These are phyloP conservation scores for Pyracantha coccinea DNA, from an alignment of 331 rosid genomes.

Conservation along the genomic window DNA sequence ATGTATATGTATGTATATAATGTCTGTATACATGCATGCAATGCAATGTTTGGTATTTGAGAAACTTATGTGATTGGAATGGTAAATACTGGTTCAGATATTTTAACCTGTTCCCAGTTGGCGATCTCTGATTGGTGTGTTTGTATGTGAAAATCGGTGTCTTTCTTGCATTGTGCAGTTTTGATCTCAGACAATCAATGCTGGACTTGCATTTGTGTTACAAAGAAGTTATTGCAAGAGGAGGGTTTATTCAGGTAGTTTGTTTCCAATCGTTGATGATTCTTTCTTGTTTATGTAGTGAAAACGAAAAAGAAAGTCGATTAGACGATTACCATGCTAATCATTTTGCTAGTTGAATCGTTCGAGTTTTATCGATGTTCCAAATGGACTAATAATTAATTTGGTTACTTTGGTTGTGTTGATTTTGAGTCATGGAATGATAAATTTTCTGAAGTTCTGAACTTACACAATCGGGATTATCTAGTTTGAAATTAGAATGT, in stretches of 20 bases:
- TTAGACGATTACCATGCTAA: no score
- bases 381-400: no score
- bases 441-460: not conserved
- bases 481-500: not conserved
- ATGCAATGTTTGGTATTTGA: slow-evolving; percentile 10
- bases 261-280: not conserved
- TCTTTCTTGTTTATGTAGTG: not conserved
- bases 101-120: not conserved
- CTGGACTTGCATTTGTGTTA: slow-evolving; percentile 22
- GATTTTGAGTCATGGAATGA: not conserved
- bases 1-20: no score
- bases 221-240: slow-evolving; percentile 26
- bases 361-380: no score
- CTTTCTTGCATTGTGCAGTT: slow-evolving; percentile 14
- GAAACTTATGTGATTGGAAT: not conserved
- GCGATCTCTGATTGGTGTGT: not conserved
- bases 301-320: not conserved
- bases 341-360: no score
- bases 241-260: slow-evolving; percentile 23
- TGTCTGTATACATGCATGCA: no score
- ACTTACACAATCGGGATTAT: not conserved
- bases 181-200: slow-evolving; percentile 16
- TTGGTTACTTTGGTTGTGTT: not conserved
- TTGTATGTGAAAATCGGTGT: no score
- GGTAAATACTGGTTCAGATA: no score